These are phyloP conservation scores for Pestalotiopsis sp. DNA, from an alignment of 2,329 filamentous ascomycete genomes.

Conservation along the genomic window DNA sequence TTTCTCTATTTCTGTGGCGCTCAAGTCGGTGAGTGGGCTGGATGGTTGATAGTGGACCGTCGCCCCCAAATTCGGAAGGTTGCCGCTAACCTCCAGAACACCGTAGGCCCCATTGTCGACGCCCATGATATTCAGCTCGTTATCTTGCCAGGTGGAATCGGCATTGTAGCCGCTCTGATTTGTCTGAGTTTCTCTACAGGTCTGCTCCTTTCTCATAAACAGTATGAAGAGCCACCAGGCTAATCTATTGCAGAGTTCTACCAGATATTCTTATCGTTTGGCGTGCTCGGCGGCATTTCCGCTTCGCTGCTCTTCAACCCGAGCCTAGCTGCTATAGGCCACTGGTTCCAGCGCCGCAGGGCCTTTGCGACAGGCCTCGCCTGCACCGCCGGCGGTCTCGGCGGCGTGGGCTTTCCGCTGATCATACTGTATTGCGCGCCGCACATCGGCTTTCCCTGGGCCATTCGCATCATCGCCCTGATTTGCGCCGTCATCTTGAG, in stretches of 20 bases:
- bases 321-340: conserved; percentile 33
- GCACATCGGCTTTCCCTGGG: conserved; percentile 36
- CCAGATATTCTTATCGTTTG: conserved; percentile 43
- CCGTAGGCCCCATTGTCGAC: conserved; percentile 66
- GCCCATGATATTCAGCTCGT: conserved; percentile 64
- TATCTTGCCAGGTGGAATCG: conserved; percentile 59
- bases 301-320: conserved; percentile 40
- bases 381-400: conserved; percentile 25
- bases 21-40: conserved; percentile 52
- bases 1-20: conserved; percentile 73
- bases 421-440: conserved; percentile 34
- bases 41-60: background rate
- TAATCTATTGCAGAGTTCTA: conserved; percentile 32
- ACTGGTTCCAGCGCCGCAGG: conserved; percentile 28
- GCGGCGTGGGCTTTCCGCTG: conserved; percentile 36
- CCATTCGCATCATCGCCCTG: conserved; percentile 35
- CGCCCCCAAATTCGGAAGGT: background rate
- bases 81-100: background rate
- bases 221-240: conserved; percentile 58
- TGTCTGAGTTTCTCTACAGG: conserved; percentile 29
- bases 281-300: conserved; percentile 45
- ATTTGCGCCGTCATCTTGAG: conserved; percentile 29
- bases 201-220: background rate
- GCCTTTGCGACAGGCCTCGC: conserved; percentile 29
- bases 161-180: conserved; percentile 58